Base-by-base conservation (phyloP, 306 rosid genomes). In the Vachellia pachyceras region DNA sequence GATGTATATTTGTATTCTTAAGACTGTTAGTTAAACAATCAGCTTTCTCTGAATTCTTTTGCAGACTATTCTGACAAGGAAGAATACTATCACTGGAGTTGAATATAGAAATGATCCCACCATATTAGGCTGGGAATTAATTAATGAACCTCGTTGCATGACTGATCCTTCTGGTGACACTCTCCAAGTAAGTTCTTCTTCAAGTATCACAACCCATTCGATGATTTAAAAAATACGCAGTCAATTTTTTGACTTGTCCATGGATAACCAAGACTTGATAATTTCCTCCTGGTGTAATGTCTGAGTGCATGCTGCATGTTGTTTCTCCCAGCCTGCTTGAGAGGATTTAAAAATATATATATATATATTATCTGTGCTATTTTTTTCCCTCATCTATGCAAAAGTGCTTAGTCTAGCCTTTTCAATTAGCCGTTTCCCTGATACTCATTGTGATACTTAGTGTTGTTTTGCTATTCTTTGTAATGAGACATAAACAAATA, bases 101-200 rank as follows among this genome's bases (percentile, higher is more conserved):
- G 92, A 92, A 88, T 96, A 96, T 86, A 85, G 97, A 85, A 84
- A 93, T 76, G 99, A 96, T 72, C 98, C 98, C 40, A 82, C 90
- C 80, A 96, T 96, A 80, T 93, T 96, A 67, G 99, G 83, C 36
- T 96, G 99, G 99, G 99, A 96, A 80, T 82, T 96, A 84, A 96
- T 96, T 47, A 96, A 96, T 12, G 99, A 96, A 85, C 99, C 99
- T 25, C 94, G 99, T 74, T 96, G 99, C 89, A 65, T 83, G 46
- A 85, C 97, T 46, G 99, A 96, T 90, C 88, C 98, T 83, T 96
- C 99, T 17, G 99, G 99, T 12, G 94, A 96, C 75, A 93, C 98
- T 71, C 98, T 96, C 75, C 99, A 96, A 80, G 99, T 96, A 90
- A 89, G 97, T 82, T 74, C 10, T 29, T 85, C 22, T 45, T 22